Percentiles rank a stretch among this genome's conserved stretches.
phyloP scores from a whole-genome alignment of 495 filamentous ascomycete species.

The Neurospora sp. region DNA sequence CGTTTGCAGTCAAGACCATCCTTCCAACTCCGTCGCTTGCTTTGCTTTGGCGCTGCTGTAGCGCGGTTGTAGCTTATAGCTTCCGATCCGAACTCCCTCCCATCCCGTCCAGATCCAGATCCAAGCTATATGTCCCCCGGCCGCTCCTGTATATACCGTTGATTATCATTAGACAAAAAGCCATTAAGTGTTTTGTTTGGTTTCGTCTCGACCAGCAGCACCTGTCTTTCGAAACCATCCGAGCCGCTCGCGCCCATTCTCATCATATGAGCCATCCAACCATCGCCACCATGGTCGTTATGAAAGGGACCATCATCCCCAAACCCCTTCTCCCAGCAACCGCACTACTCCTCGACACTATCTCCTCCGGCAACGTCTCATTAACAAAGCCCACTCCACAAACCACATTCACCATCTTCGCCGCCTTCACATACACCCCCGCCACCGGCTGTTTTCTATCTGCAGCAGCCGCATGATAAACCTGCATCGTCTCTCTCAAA shows the following conservation, averaged over 20 bases:
- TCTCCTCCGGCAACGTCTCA: conserved; percentile 41
- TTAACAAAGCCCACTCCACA: conserved; percentile 59
- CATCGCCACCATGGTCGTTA: neutral
- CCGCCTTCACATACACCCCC: conserved; percentile 51
- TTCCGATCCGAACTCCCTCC: neutral
- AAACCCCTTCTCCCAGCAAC: neutral
- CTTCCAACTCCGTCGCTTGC: neutral
- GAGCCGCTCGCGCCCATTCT: neutral
- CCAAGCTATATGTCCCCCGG: neutral
- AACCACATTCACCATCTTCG: conserved; percentile 50
- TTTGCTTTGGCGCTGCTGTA: neutral
- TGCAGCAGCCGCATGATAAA: conserved; percentile 53
- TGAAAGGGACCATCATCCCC: neutral
- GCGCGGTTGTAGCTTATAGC: neutral
- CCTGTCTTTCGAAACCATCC: neutral
- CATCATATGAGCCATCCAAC: neutral
- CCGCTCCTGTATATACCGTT: neutral
- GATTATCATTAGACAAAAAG: neutral
- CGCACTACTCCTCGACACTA: neutral
- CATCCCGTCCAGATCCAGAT: neutral
- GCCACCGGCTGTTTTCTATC: conserved; percentile 48
- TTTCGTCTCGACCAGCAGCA: neutral
- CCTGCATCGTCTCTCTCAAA: conserved; percentile 56
- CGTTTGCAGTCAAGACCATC: too few species aligned
- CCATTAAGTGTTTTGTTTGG: neutral